Evolutionary conservation across 352 stramenopile species (phyloP).

Genomic region (Pythium rishiriense): DNA sequence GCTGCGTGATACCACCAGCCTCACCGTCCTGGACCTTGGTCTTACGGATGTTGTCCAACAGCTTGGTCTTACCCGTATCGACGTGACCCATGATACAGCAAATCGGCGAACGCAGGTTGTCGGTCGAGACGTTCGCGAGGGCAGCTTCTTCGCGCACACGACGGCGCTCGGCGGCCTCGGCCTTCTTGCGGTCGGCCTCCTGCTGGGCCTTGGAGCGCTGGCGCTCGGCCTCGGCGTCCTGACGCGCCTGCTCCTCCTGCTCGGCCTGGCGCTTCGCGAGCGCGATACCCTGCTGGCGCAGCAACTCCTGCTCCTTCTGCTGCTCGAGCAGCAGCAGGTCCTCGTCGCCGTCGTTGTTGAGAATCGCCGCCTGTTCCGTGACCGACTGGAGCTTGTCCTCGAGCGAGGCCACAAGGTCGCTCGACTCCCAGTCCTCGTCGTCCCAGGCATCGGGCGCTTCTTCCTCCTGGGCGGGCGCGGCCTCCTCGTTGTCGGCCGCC

Average conservation of each 20-base stretch:
- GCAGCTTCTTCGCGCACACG: slow-evolving; percentile 71
- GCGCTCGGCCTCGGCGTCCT: slow-evolving; percentile 61
- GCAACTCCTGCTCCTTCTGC: slow-evolving; percentile 92
- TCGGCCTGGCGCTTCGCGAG: slow-evolving; percentile 95
- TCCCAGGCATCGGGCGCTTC: slow-evolving; percentile 82
- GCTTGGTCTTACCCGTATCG: slow-evolving; percentile 98
- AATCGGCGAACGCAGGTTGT: slow-evolving; percentile 98
- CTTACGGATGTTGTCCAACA: slow-evolving; percentile 99
- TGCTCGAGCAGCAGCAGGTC: slow-evolving; percentile 94
- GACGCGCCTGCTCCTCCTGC: slow-evolving; percentile 63
- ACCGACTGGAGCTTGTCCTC: slow-evolving; percentile 73
- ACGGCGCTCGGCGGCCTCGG: slow-evolving; percentile 70
- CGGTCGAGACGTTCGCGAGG: slow-evolving; percentile 83
- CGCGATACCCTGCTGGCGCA: slow-evolving; percentile 91
- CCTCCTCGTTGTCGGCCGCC: slow-evolving; percentile 40
- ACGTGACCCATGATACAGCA: slow-evolving; percentile 99
- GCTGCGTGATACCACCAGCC: slow-evolving; percentile 98
- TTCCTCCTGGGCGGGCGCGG: slow-evolving; percentile 41
- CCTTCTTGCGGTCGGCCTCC: slow-evolving; percentile 85
- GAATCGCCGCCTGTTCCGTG: slow-evolving; percentile 34
- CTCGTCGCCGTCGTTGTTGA: slow-evolving; percentile 88
- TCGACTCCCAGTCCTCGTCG: slow-evolving; percentile 82
- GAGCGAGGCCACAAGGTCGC: slow-evolving; percentile 71
- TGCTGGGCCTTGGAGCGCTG: slow-evolving; percentile 83
- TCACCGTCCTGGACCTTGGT: slow-evolving; percentile 97